Evolutionary conservation across 495 filamentous ascomycete genomes (phyloP).

Genomic region (Ramalina intermedia): DNA sequence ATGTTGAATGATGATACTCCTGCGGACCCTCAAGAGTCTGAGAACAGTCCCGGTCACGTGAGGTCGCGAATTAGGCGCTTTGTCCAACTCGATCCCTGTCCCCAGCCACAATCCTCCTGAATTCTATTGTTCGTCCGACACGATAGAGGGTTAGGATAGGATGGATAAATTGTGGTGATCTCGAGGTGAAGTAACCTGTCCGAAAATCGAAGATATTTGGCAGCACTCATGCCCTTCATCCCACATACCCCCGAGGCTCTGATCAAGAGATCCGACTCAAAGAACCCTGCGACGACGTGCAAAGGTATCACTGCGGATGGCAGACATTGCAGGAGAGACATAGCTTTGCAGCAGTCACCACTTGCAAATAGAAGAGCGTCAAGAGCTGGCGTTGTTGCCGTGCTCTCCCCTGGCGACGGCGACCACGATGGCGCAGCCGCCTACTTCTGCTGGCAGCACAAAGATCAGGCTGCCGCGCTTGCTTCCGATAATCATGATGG

Average conservation of each 20-base stretch:
- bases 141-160: too few species aligned
- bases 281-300: conserved; percentile 74
- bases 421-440: conserved; percentile 30
- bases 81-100: too few species aligned
- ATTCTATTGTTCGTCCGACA: too few species aligned
- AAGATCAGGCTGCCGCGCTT: conserved; percentile 54
- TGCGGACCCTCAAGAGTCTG: too few species aligned
- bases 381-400: conserved; percentile 21
- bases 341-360: conserved; percentile 23
- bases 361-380: conserved; percentile 18
- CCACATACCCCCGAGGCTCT: conserved; percentile 74
- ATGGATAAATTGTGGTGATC: too few species aligned
- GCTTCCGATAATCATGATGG: conserved; percentile 5
- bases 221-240: conserved; percentile 60
- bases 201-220: too few species aligned
- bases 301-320: conserved; percentile 68
- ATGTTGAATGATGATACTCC: too few species aligned
- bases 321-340: conserved; percentile 58
- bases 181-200: too few species aligned
- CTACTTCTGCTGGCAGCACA: conserved; percentile 88
- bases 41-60: background rate
- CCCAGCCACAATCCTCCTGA: too few species aligned
- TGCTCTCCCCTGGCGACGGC: conserved; percentile 23
- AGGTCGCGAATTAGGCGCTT: background rate
- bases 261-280: conserved; percentile 63